Base-by-base conservation (phyloP, 1,139 yeast species). In the Candida smagusa region DNA sequence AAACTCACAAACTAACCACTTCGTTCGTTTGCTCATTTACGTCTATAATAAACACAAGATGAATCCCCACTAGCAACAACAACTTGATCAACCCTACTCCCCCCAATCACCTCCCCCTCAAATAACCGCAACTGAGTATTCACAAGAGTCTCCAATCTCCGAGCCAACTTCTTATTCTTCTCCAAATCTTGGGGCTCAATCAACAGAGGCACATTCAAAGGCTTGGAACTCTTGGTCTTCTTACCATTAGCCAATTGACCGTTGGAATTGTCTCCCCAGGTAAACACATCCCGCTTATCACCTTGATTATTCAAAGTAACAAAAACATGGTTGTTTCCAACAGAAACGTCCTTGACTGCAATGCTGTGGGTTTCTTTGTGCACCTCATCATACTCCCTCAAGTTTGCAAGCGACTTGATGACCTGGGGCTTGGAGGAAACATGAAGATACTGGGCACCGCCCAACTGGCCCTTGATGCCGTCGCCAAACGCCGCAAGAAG, bases 201-300 rank as follows among this genome's bases (percentile, higher is more conserved):
- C 22, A 84, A 56, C 28, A 72, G 65, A 3, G 87, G 87, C 31
- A 79, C 54, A 9, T 63, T 58, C 0, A 56, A 40, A 1, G 96
- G 95, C 47, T 69, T 72, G 26, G 81, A 65, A 11, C 72, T 60
- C 55, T 83, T 82, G 42, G 74, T 72, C 28, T 72, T 66, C 53
- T 82, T 84, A 16, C 96, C 95, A 52, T 81, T 88, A 12, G 95
- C 97, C 35, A 86, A 71, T 61, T 90, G 96, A 16, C 94, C 95
- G 48, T 49, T 67, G 50, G 81, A 84, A 56, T 89, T 90, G 32
- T 81, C 83, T 12, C 98, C 98, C 86, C 95, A 87, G 3, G 70
- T 74, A 33, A 84, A 58, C 13, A 88, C 84, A 52, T 85, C 92
- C 33, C 72, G 72, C 37, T 38, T 22, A 9, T 13, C 28, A 1